These are phyloP conservation scores for Vaccinium myrtillus DNA, from an alignment of 148 eudicot genomes.

Conservation along the genomic window DNA sequence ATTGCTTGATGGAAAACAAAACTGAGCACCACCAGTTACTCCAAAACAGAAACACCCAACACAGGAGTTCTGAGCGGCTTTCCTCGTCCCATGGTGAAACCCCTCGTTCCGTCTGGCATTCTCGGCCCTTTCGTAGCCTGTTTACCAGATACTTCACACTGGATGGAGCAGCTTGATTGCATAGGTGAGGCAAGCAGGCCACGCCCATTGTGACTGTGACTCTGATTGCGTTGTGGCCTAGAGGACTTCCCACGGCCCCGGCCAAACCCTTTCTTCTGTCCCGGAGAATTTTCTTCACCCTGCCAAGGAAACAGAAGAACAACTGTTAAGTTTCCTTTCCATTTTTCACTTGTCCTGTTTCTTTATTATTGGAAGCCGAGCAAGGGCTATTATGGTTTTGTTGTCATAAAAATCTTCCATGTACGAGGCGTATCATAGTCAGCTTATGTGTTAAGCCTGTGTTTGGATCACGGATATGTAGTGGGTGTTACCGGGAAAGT, in stretches of 20 bases:
- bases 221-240: slow-evolving; percentile 23
- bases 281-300: slow-evolving; percentile 49
- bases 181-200: slow-evolving; percentile 48
- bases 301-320: slow-evolving; percentile 14
- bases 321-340: background rate
- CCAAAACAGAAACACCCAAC: slow-evolving; percentile 12
- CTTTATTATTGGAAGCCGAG: background rate
- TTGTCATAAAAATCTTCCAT: background rate
- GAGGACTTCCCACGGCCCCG: slow-evolving; percentile 44
- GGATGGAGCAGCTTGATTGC: slow-evolving; percentile 30
- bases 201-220: slow-evolving; percentile 45
- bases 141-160: slow-evolving; percentile 37
- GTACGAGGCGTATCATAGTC: background rate
- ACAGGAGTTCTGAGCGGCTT: slow-evolving; percentile 47
- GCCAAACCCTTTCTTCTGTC: slow-evolving; percentile 39
- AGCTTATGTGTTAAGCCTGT: background rate
- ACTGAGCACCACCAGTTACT: slow-evolving; percentile 5
- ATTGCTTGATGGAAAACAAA: slow-evolving; percentile 12
- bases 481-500: background rate
- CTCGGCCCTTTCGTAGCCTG: slow-evolving; percentile 62
- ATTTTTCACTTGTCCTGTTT: background rate
- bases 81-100: slow-evolving; percentile 91
- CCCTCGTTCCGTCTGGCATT: slow-evolving; percentile 93
- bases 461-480: background rate
- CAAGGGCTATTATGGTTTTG: background rate